Evolutionary conservation across 306 rosid genomes (phyloP), one percentile per base, ranked within the genome.

Genomic region (Cucurbita ficifolia): DNA sequence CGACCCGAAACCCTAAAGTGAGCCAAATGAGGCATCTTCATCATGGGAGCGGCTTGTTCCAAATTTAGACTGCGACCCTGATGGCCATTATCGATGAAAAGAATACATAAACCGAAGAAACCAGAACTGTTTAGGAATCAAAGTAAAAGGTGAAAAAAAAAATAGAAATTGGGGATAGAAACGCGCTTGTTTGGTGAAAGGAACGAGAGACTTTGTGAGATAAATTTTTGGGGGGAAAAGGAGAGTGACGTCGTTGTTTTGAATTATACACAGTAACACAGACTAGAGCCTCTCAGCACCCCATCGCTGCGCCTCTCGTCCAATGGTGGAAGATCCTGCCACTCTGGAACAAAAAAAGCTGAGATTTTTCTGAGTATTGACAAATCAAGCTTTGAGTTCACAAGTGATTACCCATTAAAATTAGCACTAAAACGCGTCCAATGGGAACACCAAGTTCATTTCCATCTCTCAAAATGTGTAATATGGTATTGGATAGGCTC

Each of bases 1-100:
- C 75, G 83, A 78, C 78, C 74, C 46, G 84, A 85, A 92, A 89
- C 98, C 96, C 98, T 92, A 74, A 59, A 92, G 81, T 81, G 81
- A 75, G 78, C 68, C 3, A 61, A 61, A 61, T 79, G 76, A 63
- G 54, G 53, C 10, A 69, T 29, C 19, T 49, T 46, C 83, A 78
- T 72, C 5, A 78, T 59, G 75, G 76, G 59, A 76, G 80, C 45
- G 68, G 64, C 40, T 38, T 36, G 21, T 18, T 79, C 33, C 53
- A 73, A 83, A 57, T 76, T 68, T 84, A 62, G 75, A 81, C 79
- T 77, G 88, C 80, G 78, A 73, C 52, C 76, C 54, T 65, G 59
- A 71, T 35, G 74, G 70, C 42, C 35, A 77, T 33, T 80, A 71
- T 29, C 17, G 57, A 48, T 70, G 14, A 51, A 43, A 52, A 35